These are phyloP conservation scores for Solanum aculeatissimum DNA, from an alignment of 305 asterid species.

Conservation along the genomic window DNA sequence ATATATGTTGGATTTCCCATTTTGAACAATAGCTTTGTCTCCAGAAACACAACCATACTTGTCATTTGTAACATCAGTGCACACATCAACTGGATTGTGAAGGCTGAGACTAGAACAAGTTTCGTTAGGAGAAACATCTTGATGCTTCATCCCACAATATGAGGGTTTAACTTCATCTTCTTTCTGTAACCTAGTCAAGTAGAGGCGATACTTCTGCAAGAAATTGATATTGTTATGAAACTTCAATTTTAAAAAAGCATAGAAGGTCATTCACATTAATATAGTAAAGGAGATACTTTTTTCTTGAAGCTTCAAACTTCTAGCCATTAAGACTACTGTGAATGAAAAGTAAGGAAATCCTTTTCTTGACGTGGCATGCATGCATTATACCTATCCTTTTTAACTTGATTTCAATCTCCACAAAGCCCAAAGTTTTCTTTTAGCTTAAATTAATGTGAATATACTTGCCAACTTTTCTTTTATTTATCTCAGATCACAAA, in stretches of 20 bases:
- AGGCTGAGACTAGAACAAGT: constrained; percentile 17
- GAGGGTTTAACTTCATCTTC: constrained; percentile 47
- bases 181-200: constrained; percentile 73
- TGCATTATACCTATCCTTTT: background rate
- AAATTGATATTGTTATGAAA: constrained; percentile 8
- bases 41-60: constrained; percentile 11
- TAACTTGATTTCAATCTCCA: background rate
- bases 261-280: background rate
- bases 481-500: background rate
- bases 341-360: background rate
- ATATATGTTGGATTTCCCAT: constrained; percentile 22
- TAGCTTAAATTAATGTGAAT: background rate
- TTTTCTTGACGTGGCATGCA: background rate
- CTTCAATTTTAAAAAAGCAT: background rate
- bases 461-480: background rate
- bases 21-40: constrained; percentile 18
- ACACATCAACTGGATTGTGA: constrained; percentile 12
- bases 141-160: constrained; percentile 24
- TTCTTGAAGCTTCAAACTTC: background rate
- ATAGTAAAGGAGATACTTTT: background rate
- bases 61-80: constrained; percentile 14
- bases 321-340: background rate
- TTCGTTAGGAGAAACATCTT: constrained; percentile 30
- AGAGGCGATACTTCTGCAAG: constrained; percentile 84
- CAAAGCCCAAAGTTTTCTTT: background rate